These are phyloP conservation scores for Solanum pimpinellifolium DNA, from an alignment of 257 asterid species.

Conservation along the genomic window DNA sequence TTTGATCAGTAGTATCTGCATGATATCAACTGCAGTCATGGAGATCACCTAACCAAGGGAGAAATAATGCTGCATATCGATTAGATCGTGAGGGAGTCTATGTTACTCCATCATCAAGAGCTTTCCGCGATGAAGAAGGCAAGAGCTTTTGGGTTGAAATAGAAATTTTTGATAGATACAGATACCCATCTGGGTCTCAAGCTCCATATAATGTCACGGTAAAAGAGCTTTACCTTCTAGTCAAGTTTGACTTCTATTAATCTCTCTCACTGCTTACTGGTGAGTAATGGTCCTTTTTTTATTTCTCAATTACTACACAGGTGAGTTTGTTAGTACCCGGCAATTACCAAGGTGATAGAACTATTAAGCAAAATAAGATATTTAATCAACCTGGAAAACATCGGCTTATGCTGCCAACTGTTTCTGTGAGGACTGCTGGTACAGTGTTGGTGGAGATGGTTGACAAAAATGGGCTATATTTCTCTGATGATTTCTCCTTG, in stretches of 20 bases:
- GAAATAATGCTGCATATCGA: conserved; percentile 72
- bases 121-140: conserved; percentile 98
- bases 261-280: background rate
- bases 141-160: conserved; percentile 87
- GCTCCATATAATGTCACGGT: conserved; percentile 97
- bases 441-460: conserved; percentile 96
- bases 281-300: background rate
- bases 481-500: conserved; percentile 85
- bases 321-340: conserved; percentile 95
- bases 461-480: conserved; percentile 81
- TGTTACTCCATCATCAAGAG: conserved; percentile 79
- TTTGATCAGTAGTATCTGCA: conserved; percentile 5
- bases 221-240: conserved; percentile 1
- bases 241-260: background rate
- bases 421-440: conserved; percentile 78
- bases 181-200: conserved; percentile 89
- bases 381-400: conserved; percentile 58
- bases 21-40: conserved; percentile 53
- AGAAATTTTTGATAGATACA: conserved; percentile 71
- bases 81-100: conserved; percentile 75
- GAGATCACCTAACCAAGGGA: conserved; percentile 81
- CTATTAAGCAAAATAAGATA: conserved; percentile 55
- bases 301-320: conserved; percentile 17
- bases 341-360: conserved; percentile 96
- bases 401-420: conserved; percentile 73